These are phyloP conservation scores for Nakaseomyces uthaithaninus DNA, from an alignment of 1,139 yeast species.

Conservation along the genomic window DNA sequence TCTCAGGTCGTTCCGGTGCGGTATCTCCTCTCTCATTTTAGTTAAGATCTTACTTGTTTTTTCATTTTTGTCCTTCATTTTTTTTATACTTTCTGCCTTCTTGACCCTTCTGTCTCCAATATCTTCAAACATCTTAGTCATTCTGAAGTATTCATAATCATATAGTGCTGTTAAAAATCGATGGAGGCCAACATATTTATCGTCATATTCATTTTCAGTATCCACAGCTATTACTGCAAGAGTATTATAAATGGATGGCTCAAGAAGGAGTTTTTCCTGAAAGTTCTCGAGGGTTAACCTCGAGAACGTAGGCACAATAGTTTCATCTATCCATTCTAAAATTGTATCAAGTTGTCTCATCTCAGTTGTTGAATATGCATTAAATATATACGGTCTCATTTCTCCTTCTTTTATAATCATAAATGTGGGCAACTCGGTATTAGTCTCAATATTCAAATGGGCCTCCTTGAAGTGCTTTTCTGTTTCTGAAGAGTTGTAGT, in stretches of 20 bases:
- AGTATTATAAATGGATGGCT: conserved; percentile 34
- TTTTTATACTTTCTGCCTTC: conserved; percentile 39
- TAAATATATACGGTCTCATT: conserved; percentile 44
- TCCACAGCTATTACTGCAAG: conserved; percentile 50
- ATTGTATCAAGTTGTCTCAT: conserved; percentile 44
- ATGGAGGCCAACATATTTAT: conserved; percentile 31
- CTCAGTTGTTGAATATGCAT: conserved; percentile 56
- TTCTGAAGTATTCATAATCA: conserved; percentile 43
- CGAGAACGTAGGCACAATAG: conserved; percentile 44
- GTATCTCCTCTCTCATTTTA: conserved; percentile 44
- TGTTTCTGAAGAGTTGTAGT: conserved; percentile 35
- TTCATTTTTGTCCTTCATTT: conserved; percentile 40
- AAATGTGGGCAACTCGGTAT: conserved; percentile 54
- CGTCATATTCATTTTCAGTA: conserved; percentile 33
- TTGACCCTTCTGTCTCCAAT: conserved; percentile 36
- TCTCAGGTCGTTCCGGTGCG: conserved; percentile 39
- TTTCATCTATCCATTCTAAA: conserved; percentile 41
- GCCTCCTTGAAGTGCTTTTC: conserved; percentile 37
- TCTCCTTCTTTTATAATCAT: conserved; percentile 51
- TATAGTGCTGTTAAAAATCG: conserved; percentile 45
- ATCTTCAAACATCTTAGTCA: conserved; percentile 38
- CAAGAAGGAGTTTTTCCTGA: conserved; percentile 35
- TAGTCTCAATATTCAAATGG: conserved; percentile 42
- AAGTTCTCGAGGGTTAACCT: conserved; percentile 42
- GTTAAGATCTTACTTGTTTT: conserved; percentile 36